These are phyloP conservation scores for Phytophthora agathidicida DNA, from an alignment of 352 stramenopile genomes.

Conservation along the genomic window DNA sequence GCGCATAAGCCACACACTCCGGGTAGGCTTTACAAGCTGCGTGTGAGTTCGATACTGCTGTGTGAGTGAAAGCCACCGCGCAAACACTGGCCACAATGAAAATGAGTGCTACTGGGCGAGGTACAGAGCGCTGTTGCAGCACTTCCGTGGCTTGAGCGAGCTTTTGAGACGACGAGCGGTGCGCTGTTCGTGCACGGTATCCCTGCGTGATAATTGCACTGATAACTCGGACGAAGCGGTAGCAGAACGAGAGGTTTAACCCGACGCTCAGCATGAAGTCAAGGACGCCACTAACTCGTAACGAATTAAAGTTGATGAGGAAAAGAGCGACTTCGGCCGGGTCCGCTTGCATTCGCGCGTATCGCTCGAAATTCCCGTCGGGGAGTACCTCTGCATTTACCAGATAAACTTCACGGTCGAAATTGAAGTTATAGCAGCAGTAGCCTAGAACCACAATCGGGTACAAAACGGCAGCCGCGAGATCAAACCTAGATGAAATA, in stretches of 20 bases:
- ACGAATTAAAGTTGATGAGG: slow-evolving; percentile 35
- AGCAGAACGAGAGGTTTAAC: slow-evolving; percentile 41
- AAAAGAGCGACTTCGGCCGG: slow-evolving; percentile 36
- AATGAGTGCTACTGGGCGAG: slow-evolving; percentile 4
- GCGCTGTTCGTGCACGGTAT: not conserved
- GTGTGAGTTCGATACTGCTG: slow-evolving; percentile 1
- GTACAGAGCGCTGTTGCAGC: slow-evolving; percentile 13
- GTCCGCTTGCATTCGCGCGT: slow-evolving; percentile 30
- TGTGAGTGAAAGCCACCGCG: slow-evolving; percentile 12
- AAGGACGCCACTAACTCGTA: slow-evolving; percentile 29
- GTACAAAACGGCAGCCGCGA: slow-evolving; percentile 34
- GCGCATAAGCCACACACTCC: slow-evolving; percentile 25
- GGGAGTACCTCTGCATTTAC: slow-evolving; percentile 28
- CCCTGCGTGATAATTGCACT: slow-evolving; percentile 7
- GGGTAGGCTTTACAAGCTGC: slow-evolving; percentile 19
- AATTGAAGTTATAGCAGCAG: slow-evolving; percentile 30
- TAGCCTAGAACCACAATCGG: slow-evolving; percentile 31
- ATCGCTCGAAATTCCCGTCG: slow-evolving; percentile 36
- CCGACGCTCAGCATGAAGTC: slow-evolving; percentile 42
- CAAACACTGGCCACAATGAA: slow-evolving; percentile 11
- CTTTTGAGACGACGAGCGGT: not conserved
- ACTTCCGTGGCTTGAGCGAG: not conserved
- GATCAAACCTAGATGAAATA: slow-evolving; percentile 32
- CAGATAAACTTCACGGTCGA: slow-evolving; percentile 30
- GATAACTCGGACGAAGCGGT: slow-evolving; percentile 36